Conservation (phyloP, 177 flowering plant species). For the Vitis hybrid region DNA sequence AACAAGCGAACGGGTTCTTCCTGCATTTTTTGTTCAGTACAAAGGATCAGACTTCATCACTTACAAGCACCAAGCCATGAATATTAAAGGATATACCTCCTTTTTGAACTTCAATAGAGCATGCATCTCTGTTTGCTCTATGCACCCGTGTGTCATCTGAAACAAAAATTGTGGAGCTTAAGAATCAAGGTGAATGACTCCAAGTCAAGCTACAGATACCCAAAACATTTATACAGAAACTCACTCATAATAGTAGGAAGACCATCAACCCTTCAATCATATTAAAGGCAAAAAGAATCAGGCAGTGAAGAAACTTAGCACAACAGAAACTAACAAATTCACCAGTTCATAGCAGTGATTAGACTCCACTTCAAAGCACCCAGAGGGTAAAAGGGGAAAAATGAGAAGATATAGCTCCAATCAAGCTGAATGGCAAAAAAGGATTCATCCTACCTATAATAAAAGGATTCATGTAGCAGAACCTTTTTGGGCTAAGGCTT, state of each 20-base stretch:
- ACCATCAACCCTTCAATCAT: not conserved
- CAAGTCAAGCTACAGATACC: too few relatives aligned
- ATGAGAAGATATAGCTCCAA: too few relatives aligned
- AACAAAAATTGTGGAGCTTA: conserved; percentile 11
- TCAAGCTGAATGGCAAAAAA: too few relatives aligned
- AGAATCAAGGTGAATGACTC: too few relatives aligned
- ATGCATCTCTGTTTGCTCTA: conserved; percentile 39
- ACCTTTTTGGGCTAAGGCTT: too few relatives aligned
- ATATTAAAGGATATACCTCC: conserved; percentile 47
- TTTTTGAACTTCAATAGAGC: conserved; percentile 43
- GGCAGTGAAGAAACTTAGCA: not conserved
- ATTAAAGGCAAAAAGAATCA: not conserved
- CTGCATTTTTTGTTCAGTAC: conserved; percentile 27
- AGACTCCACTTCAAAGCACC: too few relatives aligned
- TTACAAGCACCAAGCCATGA: conserved; percentile 4
- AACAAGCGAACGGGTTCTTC: conserved; percentile 54
- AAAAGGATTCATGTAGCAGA: too few relatives aligned
- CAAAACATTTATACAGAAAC: not conserved
- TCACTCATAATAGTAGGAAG: not conserved
- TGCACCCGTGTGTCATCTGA: conserved; percentile 57
- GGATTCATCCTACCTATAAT: too few relatives aligned
- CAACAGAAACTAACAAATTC: not conserved
- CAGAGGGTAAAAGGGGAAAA: too few relatives aligned
- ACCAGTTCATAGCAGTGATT: not conserved
- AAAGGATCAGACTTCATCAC: not conserved